Evolutionary conservation across 768 basidiomycete species (phyloP), one percentile per base, ranked within the genome.

Genomic region (Leccinum sublutescens): DNA sequence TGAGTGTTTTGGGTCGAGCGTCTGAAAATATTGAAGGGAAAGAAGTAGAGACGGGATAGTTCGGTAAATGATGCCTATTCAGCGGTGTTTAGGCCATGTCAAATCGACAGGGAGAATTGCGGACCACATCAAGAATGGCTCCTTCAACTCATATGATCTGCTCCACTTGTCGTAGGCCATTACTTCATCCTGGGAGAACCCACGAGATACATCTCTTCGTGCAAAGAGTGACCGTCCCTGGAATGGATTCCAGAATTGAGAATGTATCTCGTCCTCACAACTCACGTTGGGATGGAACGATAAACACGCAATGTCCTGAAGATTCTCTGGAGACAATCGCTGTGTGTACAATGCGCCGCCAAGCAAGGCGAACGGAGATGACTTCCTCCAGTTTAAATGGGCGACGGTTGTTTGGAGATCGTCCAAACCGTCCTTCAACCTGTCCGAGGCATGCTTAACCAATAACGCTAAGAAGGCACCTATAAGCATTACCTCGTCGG

Each of bases 11-110:
- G 3, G 67, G 67, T 29, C 57, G 61, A 19, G 54, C 21, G 1
- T 29, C 59, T 12, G 66, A 66, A 65, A 82, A 79, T 51, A 83
- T 77, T 4, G 68, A 64, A 6, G 86, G 86, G 67, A 84, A 87
- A 7, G 87, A 86, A 31, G 79, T 79, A 7, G 85, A 82, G 17
- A 87, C 69, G 8, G 87, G 85, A 65, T 82, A 88, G n/a, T 80
- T 70, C 8, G 77, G 71, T 4, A 78, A 71, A 68, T 81, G 81
- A 27, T 77, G 71, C 57, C 83, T 88, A 62, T 38, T 66, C 40
- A 56, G 47, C 61, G 40, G 38, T 31, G 50, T 63, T 61, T 33
- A 62, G 54, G 12, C 45, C 57, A 34, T 56, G 50, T 31, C 27
- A 48, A 47, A 29, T 25, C 31, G 15, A 50, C 19, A 51, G 15